Evolutionary conservation across 2,329 filamentous ascomycete genomes (phyloP).

Genomic region (Nemania bipapillata): DNA sequence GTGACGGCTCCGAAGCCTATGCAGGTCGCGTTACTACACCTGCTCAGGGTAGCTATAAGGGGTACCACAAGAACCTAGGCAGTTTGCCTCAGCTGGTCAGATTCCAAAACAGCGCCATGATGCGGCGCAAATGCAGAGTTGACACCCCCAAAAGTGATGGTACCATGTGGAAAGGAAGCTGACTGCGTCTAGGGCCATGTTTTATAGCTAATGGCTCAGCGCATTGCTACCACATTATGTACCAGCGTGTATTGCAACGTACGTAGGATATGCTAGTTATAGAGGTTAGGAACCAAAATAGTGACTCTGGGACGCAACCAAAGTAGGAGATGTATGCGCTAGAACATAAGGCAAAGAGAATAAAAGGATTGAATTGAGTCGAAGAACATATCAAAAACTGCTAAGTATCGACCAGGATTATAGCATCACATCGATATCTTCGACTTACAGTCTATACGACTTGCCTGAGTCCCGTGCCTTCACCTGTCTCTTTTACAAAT

Average conservation of each 20-base stretch:
- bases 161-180: conserved; percentile 45
- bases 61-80: conserved; percentile 19
- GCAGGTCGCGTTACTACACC: not conserved
- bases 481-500: not conserved
- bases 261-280: not conserved
- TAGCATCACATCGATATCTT: not conserved
- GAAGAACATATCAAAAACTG: not conserved
- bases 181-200: not conserved
- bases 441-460: not conserved
- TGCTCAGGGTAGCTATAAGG: conserved; percentile 16
- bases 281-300: no score
- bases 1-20: conserved; percentile 29
- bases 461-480: not conserved
- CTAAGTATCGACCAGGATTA: not conserved
- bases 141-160: not conserved
- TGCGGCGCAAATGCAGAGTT: conserved; percentile 30
- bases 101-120: conserved; percentile 32
- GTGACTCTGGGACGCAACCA: no score
- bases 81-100: not conserved
- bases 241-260: not conserved
- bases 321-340: no score
- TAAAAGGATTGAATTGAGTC: not conserved
- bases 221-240: conserved; percentile 6
- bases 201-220: not conserved
- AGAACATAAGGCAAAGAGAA: no score